Conservation (phyloP, 139 green algal species). For the Gonium pectorale region DNA sequence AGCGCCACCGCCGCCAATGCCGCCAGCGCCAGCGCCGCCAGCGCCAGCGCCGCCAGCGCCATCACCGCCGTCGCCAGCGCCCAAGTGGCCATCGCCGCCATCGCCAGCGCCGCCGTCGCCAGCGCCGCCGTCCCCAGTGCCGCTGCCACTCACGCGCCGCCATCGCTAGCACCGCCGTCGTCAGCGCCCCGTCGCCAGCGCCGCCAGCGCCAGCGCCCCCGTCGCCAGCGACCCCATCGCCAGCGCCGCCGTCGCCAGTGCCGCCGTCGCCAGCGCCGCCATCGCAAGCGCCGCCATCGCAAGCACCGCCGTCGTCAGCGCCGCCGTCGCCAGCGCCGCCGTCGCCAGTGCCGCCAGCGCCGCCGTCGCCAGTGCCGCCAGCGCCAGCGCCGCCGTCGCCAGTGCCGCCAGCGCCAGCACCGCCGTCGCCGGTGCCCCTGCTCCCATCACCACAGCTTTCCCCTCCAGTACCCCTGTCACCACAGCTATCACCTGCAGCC, state of each 20-base stretch:
- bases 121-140: not conserved
- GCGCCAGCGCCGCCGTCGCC: not conserved
- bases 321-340: not conserved
- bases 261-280: not conserved
- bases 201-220: not conserved
- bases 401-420: no score
- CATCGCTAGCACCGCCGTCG: not conserved
- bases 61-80: not conserved
- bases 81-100: not conserved
- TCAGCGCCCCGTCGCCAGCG: not conserved
- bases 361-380: not conserved
- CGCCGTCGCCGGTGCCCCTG: no score
- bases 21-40: not conserved
- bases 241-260: not conserved
- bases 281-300: not conserved
- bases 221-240: not conserved
- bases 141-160: not conserved
- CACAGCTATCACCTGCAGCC: no score
- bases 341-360: not conserved
- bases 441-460: no score
- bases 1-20: not conserved
- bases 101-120: not conserved
- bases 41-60: not conserved
- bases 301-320: not conserved
- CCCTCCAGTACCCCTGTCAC: no score